phyloP scores from a whole-genome alignment of 176 grass and related monocot genomes.

The Eleusine indica region DNA sequence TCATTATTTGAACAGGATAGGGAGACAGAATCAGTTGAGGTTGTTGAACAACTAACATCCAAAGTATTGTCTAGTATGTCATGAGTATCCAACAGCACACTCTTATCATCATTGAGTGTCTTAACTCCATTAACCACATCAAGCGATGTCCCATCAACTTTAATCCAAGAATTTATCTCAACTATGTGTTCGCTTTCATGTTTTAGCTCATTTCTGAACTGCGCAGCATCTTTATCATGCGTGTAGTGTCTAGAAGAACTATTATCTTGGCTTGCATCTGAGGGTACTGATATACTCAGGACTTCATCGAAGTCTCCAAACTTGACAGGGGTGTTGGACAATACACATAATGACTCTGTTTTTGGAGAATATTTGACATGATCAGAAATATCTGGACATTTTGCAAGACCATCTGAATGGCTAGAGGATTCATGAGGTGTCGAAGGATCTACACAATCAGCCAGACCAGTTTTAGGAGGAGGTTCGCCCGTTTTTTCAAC shows the following conservation, averaged over 20 bases:
- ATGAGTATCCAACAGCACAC: slow-evolving; percentile 33
- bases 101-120: slow-evolving; percentile 39
- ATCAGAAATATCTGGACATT: slow-evolving; percentile 36
- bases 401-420: slow-evolving; percentile 42
- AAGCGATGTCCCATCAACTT: slow-evolving; percentile 20
- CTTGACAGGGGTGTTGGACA: slow-evolving; percentile 53
- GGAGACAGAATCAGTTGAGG: slow-evolving; percentile 29
- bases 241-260: slow-evolving; percentile 35
- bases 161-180: slow-evolving; percentile 31
- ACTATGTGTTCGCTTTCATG: slow-evolving; percentile 32
- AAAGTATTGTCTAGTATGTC: slow-evolving; percentile 29
- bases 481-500: slow-evolving; percentile 37
- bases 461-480: slow-evolving; percentile 39
- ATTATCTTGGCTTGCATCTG: slow-evolving; percentile 45
- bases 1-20: slow-evolving; percentile 34
- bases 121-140: slow-evolving; percentile 38
- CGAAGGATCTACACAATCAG: slow-evolving; percentile 38
- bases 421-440: slow-evolving; percentile 36
- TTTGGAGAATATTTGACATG: slow-evolving; percentile 34
- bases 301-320: slow-evolving; percentile 68
- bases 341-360: slow-evolving; percentile 27
- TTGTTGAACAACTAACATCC: slow-evolving; percentile 30
- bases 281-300: slow-evolving; percentile 45
- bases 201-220: slow-evolving; percentile 16
- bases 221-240: slow-evolving; percentile 33